A percentile compares a stretch with the other conserved stretches of the same genome.
phyloP scores from a whole-genome alignment of 257 asterid species.

The Solanum sitiens region DNA sequence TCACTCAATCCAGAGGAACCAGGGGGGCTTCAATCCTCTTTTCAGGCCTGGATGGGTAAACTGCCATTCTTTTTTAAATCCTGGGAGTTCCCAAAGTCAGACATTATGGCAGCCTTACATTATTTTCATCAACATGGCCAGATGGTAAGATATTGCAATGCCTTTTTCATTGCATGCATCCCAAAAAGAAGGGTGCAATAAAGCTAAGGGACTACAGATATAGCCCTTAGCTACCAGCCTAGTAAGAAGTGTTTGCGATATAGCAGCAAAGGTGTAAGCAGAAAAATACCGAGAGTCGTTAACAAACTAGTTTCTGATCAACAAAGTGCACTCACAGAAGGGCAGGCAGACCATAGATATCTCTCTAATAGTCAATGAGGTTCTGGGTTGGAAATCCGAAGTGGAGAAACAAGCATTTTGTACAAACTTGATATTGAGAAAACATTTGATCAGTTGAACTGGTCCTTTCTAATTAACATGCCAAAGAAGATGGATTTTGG shows the following conservation, averaged over 20 bases:
- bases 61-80: background rate
- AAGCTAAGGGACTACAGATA: background rate
- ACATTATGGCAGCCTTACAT: background rate
- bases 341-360: background rate
- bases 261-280: background rate
- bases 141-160: background rate
- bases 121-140: background rate
- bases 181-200: background rate
- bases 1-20: background rate
- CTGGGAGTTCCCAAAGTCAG: background rate
- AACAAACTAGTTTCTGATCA: background rate
- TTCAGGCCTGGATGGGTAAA: background rate
- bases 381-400: background rate
- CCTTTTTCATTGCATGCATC: background rate
- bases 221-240: background rate
- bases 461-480: background rate
- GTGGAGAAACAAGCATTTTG: background rate
- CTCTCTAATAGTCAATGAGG: background rate
- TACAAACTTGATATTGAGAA: background rate
- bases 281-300: background rate
- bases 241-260: background rate
- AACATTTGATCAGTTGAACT: background rate
- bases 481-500: background rate
- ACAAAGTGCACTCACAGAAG: background rate
- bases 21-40: background rate